Base-by-base conservation (phyloP, 164 flowering plant species). In the Malania oleifera region DNA sequence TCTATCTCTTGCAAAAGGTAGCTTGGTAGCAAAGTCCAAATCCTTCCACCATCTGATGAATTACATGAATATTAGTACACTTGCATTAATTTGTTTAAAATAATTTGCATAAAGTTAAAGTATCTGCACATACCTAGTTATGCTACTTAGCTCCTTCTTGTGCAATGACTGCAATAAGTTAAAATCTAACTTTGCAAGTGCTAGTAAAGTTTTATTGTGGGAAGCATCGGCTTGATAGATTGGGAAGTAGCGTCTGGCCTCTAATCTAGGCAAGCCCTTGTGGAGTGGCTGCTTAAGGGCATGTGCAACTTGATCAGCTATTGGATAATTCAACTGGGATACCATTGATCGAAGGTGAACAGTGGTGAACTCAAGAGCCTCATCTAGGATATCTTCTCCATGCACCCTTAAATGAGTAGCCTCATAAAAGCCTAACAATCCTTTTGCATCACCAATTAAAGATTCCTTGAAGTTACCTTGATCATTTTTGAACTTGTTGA, bases 181-280 rank as follows among this genome's bases (percentile, higher is more conserved):
- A 66, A 76, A 85, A 61, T 85, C 88, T 17, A 76, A n/a, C 55
- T 79, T 82, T 1, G 86, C 88, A 27, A 85, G 59, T 10, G 45
- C 54, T 0, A 83, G 64, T 1, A 83, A 31, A 1, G 46, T 6
- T 20, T 71, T 37, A 46, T 69, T 52, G 14, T 60, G 72, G 0
- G 66, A 61, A 1, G 57, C 60, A 6, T 71, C 64, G 27, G 61
- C 28, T 38, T 71, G 49, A 45, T 79, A 81, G 13, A 71, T 9
- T 0, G 79, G 25, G 19, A 85, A 66, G 59, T 64, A 78, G 22
- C 57, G 17, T 40, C 70, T 60, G 5, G 80, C 70, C 61, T 70
- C 74, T 7, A 76, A 24, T 57, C 82, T 73, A 8, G 71, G 59
- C 10, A 78, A 1, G 17, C 73, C 61, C 59, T 66, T 79, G 10